A percentile compares a stretch with the other conserved stretches of the same genome.
These are phyloP conservation scores for Microdochium trichocladiopsis DNA, from an alignment of 2,329 filamentous ascomycete species.

Conservation along the genomic window DNA sequence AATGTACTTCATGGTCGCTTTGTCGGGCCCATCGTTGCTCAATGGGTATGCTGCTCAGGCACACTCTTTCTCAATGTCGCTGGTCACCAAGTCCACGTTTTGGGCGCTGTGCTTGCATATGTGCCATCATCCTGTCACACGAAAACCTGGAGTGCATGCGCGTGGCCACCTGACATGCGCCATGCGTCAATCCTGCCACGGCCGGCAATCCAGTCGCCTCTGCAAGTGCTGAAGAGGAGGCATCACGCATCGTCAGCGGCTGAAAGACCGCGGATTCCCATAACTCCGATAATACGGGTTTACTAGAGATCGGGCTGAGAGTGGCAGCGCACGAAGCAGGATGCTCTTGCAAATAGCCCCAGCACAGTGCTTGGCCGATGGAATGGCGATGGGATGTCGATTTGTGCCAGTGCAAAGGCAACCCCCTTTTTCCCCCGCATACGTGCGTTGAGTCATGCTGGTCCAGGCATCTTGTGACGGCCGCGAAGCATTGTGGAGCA, in stretches of 20 bases:
- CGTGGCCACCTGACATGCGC: neutral
- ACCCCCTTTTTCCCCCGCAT: no score
- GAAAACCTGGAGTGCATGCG: neutral
- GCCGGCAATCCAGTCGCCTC: neutral
- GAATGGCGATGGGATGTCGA: no score
- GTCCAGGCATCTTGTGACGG: neutral
- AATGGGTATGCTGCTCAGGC: no score
- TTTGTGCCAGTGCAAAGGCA: no score
- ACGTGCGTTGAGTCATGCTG: neutral
- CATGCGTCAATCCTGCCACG: neutral
- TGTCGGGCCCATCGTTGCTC: no score
- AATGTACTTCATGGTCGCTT: no score
- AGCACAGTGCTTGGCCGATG: no score
- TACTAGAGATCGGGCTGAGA: neutral
- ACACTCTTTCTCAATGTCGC: no score
- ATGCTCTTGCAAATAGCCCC: neutral
- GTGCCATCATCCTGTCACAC: neutral
- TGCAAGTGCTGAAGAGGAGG: neutral
- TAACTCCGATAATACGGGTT: neutral
- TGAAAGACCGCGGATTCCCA: neutral
- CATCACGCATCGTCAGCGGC: neutral
- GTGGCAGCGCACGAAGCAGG: neutral
- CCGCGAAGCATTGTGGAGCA: neutral
- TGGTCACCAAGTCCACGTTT: no score
- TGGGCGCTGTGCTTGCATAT: neutral